Percentiles rank a stretch among this genome's conserved stretches.
Evolutionary conservation across 495 filamentous ascomycete genomes (phyloP).

Genomic region (Penicillium verhagenii): DNA sequence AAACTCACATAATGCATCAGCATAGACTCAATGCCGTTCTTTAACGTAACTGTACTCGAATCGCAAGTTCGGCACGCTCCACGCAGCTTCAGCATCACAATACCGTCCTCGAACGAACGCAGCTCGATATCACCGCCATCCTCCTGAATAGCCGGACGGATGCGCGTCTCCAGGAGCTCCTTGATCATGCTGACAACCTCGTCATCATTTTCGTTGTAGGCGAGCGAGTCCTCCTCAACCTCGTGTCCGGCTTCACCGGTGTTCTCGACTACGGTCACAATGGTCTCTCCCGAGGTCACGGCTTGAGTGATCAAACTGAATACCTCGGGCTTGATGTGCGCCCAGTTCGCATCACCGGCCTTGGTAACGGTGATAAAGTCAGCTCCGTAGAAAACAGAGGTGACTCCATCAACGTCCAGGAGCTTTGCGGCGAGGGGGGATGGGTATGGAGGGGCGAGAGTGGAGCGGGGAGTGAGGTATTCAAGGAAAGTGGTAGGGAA

Average conservation of each 20-base stretch:
- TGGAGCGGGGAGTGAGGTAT: slow-evolving; percentile 84
- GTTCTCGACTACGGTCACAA: slow-evolving; percentile 72
- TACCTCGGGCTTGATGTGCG: slow-evolving; percentile 90
- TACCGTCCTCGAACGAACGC: slow-evolving; percentile 81
- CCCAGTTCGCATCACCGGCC: slow-evolving; percentile 81
- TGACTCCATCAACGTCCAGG: slow-evolving; percentile 87
- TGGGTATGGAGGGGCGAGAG: slow-evolving; percentile 82
- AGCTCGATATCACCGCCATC: slow-evolving; percentile 98
- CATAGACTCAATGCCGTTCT: slow-evolving; percentile 98
- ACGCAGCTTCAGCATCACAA: slow-evolving; percentile 81
- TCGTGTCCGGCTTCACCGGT: slow-evolving; percentile 55
- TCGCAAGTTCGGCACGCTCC: slow-evolving; percentile 96
- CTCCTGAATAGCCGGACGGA: slow-evolving; percentile 93
- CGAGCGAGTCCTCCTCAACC: slow-evolving; percentile 61
- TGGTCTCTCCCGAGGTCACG: slow-evolving; percentile 74
- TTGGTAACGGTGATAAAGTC: slow-evolving; percentile 99
- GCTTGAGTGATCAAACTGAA: slow-evolving; percentile 93
- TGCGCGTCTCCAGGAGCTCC: slow-evolving; percentile 93
- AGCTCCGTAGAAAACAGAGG: slow-evolving; percentile 87
- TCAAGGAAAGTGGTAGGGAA: slow-evolving; percentile 79
- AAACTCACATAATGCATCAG: slow-evolving; percentile 74
- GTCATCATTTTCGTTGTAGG: slow-evolving; percentile 80
- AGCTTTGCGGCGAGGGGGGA: slow-evolving; percentile 90
- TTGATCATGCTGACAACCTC: slow-evolving; percentile 98
- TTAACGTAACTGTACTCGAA: slow-evolving; percentile 89